phyloP scores from a whole-genome alignment of 192 early-diverging fungal species.

The Backusella luteola region DNA sequence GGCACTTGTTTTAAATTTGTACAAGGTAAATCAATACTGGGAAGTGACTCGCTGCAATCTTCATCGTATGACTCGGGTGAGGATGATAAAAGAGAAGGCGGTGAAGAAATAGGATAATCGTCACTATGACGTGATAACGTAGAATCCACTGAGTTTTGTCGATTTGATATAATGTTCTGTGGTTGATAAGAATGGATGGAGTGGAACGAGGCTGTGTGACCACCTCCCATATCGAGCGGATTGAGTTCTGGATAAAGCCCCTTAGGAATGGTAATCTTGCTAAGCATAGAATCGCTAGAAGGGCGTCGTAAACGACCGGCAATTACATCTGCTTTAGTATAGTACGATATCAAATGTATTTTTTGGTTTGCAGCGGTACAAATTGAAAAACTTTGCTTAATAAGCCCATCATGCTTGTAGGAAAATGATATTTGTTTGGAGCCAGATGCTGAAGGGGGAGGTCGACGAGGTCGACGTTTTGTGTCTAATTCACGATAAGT shows the following conservation, averaged over 20 bases:
- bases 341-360: constrained; percentile 89
- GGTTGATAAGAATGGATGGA: not conserved
- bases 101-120: not conserved
- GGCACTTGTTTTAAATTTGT: not conserved
- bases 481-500: constrained; percentile 85
- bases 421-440: constrained; percentile 28
- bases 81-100: constrained; percentile 4
- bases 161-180: not conserved
- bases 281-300: constrained; percentile 58
- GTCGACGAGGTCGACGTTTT: constrained; percentile 48
- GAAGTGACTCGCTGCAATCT: constrained; percentile 1
- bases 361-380: constrained; percentile 74
- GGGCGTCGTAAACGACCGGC: constrained; percentile 66
- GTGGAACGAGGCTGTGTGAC: constrained; percentile 16
- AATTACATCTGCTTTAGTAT: constrained; percentile 73
- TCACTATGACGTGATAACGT: not conserved
- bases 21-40: constrained; percentile 3
- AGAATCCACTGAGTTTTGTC: constrained; percentile 3
- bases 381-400: constrained; percentile 88
- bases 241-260: constrained; percentile 82
- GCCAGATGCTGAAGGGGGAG: not conserved
- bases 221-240: constrained; percentile 27
- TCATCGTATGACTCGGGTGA: constrained; percentile 16
- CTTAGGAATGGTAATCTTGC: constrained; percentile 66
- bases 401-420: constrained; percentile 76